A percentile compares a stretch with the other conserved stretches of the same genome.
phyloP scores from a whole-genome alignment of 441 rosid species.

The Arabidopsis hybrid region DNA sequence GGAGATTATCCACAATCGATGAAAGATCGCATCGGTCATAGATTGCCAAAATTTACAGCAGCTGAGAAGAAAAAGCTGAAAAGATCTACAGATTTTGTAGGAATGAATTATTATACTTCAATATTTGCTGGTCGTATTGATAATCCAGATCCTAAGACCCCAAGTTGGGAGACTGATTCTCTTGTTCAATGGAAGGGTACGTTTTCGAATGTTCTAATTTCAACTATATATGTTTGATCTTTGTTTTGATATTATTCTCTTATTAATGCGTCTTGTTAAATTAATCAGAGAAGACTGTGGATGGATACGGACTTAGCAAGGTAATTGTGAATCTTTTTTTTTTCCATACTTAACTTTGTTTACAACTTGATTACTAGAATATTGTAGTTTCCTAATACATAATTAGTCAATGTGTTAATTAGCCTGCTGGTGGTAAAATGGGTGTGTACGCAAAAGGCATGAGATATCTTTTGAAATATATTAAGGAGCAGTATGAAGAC shows the following conservation, averaged over 20 bases:
- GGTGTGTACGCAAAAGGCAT: constrained; percentile 42
- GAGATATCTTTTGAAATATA: constrained; percentile 40
- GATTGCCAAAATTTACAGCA: no score
- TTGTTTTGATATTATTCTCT: not conserved
- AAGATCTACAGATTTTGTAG: no score
- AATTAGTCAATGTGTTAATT: not conserved
- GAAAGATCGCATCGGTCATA: no score
- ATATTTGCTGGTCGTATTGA: no score
- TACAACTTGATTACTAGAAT: not conserved
- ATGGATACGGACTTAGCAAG: constrained; percentile 36
- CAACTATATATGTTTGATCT: no score
- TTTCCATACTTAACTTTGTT: not conserved
- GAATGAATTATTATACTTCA: no score
- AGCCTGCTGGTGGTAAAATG: constrained; percentile 42
- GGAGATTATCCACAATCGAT: no score
- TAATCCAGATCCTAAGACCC: no score
- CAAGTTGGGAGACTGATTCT: no score
- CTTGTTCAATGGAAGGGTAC: no score
- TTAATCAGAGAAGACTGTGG: constrained; percentile 29
- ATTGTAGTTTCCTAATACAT: not conserved
- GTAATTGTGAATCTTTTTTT: constrained; percentile 11
- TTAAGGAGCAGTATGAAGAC: constrained; percentile 38
- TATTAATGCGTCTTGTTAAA: not conserved
- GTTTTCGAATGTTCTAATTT: no score
- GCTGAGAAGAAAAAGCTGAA: no score